Conservation (phyloP, 305 asterid species). For the Fraxinus sp. region DNA sequence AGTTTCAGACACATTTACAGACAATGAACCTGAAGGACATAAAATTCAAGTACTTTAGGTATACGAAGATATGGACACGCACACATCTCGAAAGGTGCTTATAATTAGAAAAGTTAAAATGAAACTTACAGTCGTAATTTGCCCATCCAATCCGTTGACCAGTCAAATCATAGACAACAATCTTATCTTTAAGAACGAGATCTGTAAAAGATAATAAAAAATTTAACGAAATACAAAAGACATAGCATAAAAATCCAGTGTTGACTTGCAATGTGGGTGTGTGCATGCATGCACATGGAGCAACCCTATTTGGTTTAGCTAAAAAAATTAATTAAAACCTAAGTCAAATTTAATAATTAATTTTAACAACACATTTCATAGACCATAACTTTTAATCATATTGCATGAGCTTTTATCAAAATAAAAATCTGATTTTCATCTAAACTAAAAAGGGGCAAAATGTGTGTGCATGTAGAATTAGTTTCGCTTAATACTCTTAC, state of each 20-base stretch:
- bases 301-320: not conserved
- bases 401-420: not conserved
- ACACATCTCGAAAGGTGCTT: not conserved
- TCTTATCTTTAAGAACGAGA: slow-evolving; percentile 72
- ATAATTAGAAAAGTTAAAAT: not conserved
- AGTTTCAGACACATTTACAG: slow-evolving; percentile 50
- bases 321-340: too few relatives aligned
- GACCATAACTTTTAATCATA: not conserved
- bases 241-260: not conserved
- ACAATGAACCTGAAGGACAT: slow-evolving; percentile 34
- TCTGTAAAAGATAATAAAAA: slow-evolving; percentile 30
- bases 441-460: not conserved
- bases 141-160: slow-evolving; percentile 83
- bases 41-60: not conserved
- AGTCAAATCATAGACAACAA: slow-evolving; percentile 73
- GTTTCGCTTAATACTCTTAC: slow-evolving; percentile 32
- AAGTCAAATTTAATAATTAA: too few relatives aligned
- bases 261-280: not conserved
- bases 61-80: not conserved
- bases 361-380: too few relatives aligned
- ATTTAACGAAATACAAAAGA: not conserved
- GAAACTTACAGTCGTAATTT: slow-evolving; percentile 55
- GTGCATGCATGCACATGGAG: not conserved
- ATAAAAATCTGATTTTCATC: not conserved
- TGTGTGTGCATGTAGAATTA: not conserved